Base-by-base conservation (phyloP, 2,329 filamentous ascomycete species). In the Aaosphaeria pasadenensis region DNA sequence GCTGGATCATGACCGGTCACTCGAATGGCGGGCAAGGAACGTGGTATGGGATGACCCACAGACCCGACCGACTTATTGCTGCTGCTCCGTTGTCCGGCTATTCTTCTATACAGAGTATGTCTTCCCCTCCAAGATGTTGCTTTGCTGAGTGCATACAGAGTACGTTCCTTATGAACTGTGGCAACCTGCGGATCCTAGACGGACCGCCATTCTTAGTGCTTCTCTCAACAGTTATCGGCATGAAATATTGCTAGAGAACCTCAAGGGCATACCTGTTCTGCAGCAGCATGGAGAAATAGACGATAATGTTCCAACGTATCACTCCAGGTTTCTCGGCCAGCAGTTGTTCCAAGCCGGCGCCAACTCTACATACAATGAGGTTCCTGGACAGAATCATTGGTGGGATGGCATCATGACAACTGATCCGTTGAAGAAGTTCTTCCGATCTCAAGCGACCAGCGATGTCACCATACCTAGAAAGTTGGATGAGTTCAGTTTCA, bases 11-110 rank as follows among this genome's bases (percentile, higher is more conserved):
- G 5, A 71, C 65, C 31, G 81, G 81, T 0, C 81, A 84, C 62
- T 84, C 81, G 3, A 84, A 84, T 55, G 81, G 81, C 42, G 81
- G 77, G 59, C 81, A 84, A 64, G 81, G 80, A 6, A 73, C 75
- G 4, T 84, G 81, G 81, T 81, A 78, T 63, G 66, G 74, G 13
- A 59, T 82, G 28, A 78, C 79, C 1, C 80, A 84, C 62, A 69
- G 72, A 28, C 81, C 80, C 11, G 80, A 83, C 57, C 79, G 77
- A 42, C 64, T 83, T 33, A 69, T 82, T 35, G 80, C 78, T 17
- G 80, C 78, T 17, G 76, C 77, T 9, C 77, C 80, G n/a, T 67
- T 83, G 6, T 83, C 80, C 2, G 80, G 79, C 17, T 84, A 84
- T 60, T 71, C 77, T 1, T 82, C 78, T 2, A 83, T 83, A 46